Base-by-base conservation (phyloP, 2,329 filamentous ascomycete species). In the Aspergillus sp. region DNA sequence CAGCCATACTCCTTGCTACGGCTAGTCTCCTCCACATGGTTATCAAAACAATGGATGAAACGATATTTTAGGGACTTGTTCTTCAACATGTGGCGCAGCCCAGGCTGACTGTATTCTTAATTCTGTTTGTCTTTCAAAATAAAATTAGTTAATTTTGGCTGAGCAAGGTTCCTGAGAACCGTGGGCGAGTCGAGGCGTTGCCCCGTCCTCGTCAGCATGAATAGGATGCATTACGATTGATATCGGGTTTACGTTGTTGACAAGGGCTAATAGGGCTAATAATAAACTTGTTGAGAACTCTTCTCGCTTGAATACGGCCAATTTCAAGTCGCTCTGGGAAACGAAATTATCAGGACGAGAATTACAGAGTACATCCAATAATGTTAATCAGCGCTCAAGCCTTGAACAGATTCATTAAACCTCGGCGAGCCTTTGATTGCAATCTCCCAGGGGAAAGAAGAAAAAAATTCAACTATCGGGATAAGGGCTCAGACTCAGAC, bases 371-470 rank as follows among this genome's bases (percentile, higher is more conserved):
- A 56, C 54, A 34, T 48, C 5, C 25, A 46, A 46, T 56, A 41
- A 34, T 57, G 54, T 41, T 41, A 11, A 41, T 41, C 34, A 41
- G 11, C 34, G 34, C 34, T 13, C 15, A 15, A 17, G 34, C 34
- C 34, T 15, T 41, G 34, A 41, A 41, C 34, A 43, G 41, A 31
- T 41, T 55, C 41, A 48, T 28, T 15, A 5, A 38, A 38, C 13
- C 30, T 3, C 9, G 31, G 31, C 7, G 28, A 48, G 31, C 43
- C 46, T 43, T 38, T 15, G 19, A 52, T 19, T 1, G 19, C 19
- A 60, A 48, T 53, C 46, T 45, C 48, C 54, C 28, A 56, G 41
- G 46, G 28, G 19, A 59, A 49, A 49, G 45, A 28, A 49, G 34
- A 49, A 49, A 49, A 49, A 60, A 38, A 43, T 25, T 54, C 41